Base-by-base conservation (phyloP, 225 moss, liverwort and hornwort species). In the Sphagnum contortum region DNA sequence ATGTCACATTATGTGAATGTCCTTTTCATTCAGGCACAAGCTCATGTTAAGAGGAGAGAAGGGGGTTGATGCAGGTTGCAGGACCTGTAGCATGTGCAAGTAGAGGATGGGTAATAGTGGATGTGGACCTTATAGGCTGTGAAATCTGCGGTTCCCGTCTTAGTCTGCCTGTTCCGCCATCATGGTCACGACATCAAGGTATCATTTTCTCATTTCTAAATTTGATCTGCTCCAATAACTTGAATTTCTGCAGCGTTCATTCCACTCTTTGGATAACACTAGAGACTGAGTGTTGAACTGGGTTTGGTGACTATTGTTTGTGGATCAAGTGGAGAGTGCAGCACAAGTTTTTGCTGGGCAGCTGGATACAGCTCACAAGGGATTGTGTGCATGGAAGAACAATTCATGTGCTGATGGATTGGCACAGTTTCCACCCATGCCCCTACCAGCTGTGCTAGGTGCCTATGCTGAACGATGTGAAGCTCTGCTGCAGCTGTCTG, bases 1-100 rank as follows among this genome's bases (percentile, higher is more conserved):
- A 29, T 29, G 29, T 29, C 29, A 29, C 29, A 29, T 29, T 29
- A 29, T 29, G 29, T 29, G 29, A 29, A 29, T 29, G 29, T 29
- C 29, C 1, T 29, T 29, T 29, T 29, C 29, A 29, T 29, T 29
- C 29, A 29, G 29, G 29, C 29, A 29, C 29, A 29, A 29, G 0
- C 29, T 29, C 29, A 29, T 29, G 29, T 29, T 29, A 29, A 29
- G 29, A 29, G 29, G 29, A 48, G 55, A 8, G 55, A 8, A 8
- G 63, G 9, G 44, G 50, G 29, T 10, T 55, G 66, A 11, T 79
- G 68, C 79, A 91, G 90, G 85, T 86, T 45, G 93, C 89, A 62
- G 98, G 93, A 45, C 98, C 98, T n/a, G 91, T 98, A 56, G 89
- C 91, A n/a, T 98, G 98, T 72, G 98, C 91, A 45, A 80, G 87